These are phyloP conservation scores for Aspergillus ochraceoroseus DNA, from an alignment of 2,329 filamentous ascomycete species.

Conservation along the genomic window DNA sequence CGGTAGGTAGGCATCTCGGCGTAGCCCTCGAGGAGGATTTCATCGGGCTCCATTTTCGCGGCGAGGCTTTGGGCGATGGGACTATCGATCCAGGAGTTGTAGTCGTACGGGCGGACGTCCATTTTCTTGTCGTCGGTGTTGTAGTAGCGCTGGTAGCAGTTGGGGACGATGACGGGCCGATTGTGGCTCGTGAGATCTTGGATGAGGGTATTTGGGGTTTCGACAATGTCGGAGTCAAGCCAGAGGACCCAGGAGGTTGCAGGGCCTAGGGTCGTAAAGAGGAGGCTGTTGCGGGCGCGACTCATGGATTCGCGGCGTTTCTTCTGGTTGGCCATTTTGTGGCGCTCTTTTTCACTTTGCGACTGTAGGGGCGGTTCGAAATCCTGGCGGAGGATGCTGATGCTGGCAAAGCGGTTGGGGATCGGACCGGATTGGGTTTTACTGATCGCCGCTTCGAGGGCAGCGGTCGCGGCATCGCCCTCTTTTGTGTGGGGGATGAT, in stretches of 20 bases:
- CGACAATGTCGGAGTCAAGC: slow-evolving; percentile 88
- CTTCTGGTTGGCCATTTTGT: slow-evolving; percentile 90
- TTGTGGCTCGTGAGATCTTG: slow-evolving; percentile 86
- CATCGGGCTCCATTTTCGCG: slow-evolving; percentile 77
- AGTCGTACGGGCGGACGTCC: slow-evolving; percentile 84
- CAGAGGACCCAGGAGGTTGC: slow-evolving; percentile 93
- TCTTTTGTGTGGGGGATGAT: slow-evolving; percentile 92
- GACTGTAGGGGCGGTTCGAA: slow-evolving; percentile 76
- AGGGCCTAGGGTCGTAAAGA: slow-evolving; percentile 91
- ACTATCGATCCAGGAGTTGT: slow-evolving; percentile 96
- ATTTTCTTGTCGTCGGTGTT: slow-evolving; percentile 66
- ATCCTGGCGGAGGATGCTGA: slow-evolving; percentile 93
- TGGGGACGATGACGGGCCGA: slow-evolving; percentile 87
- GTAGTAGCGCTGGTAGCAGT: slow-evolving; percentile 86
- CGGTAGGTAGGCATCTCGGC: slow-evolving; percentile 88
- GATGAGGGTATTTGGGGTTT: slow-evolving; percentile 77
- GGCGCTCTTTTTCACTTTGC: slow-evolving; percentile 81
- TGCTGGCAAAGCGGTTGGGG: slow-evolving; percentile 78
- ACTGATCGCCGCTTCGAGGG: slow-evolving; percentile 76
- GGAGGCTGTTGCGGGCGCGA: slow-evolving; percentile 83
- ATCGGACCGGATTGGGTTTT: slow-evolving; percentile 80
- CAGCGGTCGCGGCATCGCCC: slow-evolving; percentile 77
- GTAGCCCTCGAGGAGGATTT: slow-evolving; percentile 91
- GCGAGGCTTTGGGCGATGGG: slow-evolving; percentile 70
- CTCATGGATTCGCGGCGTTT: slow-evolving; percentile 82